Conservation (phyloP, 106 monocot species). For the Allium fistulosum region DNA sequence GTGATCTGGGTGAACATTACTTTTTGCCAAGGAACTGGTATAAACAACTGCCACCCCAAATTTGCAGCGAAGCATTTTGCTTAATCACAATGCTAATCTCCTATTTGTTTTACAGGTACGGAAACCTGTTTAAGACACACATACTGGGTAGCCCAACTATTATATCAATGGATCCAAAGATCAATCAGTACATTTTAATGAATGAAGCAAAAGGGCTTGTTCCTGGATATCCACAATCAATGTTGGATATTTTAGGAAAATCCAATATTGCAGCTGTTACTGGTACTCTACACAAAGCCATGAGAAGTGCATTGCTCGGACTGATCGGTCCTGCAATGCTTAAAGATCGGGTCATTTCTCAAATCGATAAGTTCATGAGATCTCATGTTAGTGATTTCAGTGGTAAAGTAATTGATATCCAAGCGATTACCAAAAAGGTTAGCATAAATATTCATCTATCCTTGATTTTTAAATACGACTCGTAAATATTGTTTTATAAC, state of each 20-base stretch:
- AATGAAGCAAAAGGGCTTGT: conserved; percentile 1
- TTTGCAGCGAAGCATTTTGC: too few relatives aligned
- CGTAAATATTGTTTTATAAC: background rate
- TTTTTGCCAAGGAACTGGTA: too few relatives aligned
- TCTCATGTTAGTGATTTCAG: conserved; percentile 9
- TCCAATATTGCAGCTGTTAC: conserved; percentile 4
- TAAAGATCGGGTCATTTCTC: conserved; percentile 38
- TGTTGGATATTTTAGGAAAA: background rate
- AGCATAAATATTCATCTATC: background rate
- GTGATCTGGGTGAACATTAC: too few relatives aligned
- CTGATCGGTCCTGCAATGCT: conserved; percentile 45
- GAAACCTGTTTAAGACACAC: background rate
- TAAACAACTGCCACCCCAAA: too few relatives aligned
- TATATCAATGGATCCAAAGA: conserved; percentile 1
- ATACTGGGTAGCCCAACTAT: conserved; percentile 3
- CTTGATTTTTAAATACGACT: background rate
- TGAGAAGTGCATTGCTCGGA: conserved; percentile 54
- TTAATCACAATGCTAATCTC: too few relatives aligned
- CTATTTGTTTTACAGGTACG: background rate
- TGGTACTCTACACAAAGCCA: conserved; percentile 37
- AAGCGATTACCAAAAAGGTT: conserved; percentile 38
- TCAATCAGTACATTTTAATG: conserved; percentile 3
- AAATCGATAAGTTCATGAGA: conserved; percentile 6
- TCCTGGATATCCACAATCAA: conserved; percentile 10
- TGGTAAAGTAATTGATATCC: conserved; percentile 30